These are phyloP conservation scores for Vitis rupestris DNA, from an alignment of 164 flowering plant species.

Conservation along the genomic window DNA sequence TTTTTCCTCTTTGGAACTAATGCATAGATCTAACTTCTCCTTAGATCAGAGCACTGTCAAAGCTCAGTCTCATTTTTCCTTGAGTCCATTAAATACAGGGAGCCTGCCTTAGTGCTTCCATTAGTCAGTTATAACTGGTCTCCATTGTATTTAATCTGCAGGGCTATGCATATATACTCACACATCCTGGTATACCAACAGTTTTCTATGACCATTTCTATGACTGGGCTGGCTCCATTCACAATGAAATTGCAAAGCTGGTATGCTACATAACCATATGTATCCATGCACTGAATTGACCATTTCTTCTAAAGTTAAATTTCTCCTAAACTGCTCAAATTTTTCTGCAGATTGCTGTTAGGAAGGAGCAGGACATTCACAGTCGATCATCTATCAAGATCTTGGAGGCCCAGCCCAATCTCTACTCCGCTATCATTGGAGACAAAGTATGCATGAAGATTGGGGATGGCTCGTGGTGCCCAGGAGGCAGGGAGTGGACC, in stretches of 20 bases:
- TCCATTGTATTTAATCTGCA: constrained; percentile 18
- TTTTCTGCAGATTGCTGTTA: constrained; percentile 60
- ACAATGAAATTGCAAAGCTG: constrained; percentile 86
- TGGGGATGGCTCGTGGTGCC: constrained; percentile 92
- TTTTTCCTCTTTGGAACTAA: too few relatives aligned
- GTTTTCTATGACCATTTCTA: constrained; percentile 92
- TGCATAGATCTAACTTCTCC: too few relatives aligned
- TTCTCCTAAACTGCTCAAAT: neutral
- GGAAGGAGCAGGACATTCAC: constrained; percentile 60
- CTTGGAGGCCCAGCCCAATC: constrained; percentile 71
- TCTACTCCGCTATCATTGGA: constrained; percentile 77
- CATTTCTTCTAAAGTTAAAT: neutral
- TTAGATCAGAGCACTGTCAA: too few relatives aligned
- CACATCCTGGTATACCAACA: constrained; percentile 88
- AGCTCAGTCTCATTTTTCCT: too few relatives aligned
- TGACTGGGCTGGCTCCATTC: constrained; percentile 71
- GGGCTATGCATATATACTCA: constrained; percentile 93
- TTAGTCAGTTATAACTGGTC: too few relatives aligned
- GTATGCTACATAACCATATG: constrained; percentile 32
- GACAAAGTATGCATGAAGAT: constrained; percentile 81
- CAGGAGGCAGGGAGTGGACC: constrained; percentile 79
- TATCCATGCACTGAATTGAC: neutral
- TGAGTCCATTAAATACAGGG: too few relatives aligned
- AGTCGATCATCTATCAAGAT: constrained; percentile 72
- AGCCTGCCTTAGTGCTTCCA: too few relatives aligned